phyloP scores from a whole-genome alignment of 768 basidiomycete species.

The Mycena filopes region DNA sequence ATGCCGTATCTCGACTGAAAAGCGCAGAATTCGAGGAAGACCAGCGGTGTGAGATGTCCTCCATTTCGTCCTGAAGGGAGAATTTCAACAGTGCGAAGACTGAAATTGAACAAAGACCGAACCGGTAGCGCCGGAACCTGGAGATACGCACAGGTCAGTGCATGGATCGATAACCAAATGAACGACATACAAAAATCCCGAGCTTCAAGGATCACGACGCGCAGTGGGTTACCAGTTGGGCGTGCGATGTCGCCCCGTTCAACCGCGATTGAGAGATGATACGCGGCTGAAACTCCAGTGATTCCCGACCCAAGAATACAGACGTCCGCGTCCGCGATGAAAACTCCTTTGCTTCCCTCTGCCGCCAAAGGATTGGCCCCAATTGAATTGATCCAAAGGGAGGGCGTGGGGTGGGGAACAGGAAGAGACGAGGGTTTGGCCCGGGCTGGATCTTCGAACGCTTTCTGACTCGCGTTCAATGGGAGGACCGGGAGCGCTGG shows the following conservation, averaged over 20 bases:
- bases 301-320: constrained; percentile 86
- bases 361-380: constrained; percentile 73
- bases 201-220: constrained; percentile 81
- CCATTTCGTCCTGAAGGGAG: constrained; percentile 26
- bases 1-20: constrained; percentile 23
- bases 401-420: constrained; percentile 69
- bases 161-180: constrained; percentile 12
- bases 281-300: constrained; percentile 79
- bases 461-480: neutral
- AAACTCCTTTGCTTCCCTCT: constrained; percentile 68
- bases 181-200: constrained; percentile 80
- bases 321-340: constrained; percentile 71
- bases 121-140: constrained; percentile 85
- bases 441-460: neutral
- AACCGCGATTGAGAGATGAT: constrained; percentile 65
- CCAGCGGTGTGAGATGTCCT: constrained; percentile 27
- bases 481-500: neutral
- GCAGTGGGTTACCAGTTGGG: constrained; percentile 44
- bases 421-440: constrained; percentile 50
- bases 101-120: constrained; percentile 5
- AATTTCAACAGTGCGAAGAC: neutral
- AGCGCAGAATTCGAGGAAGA: constrained; percentile 22
- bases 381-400: constrained; percentile 76
- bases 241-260: constrained; percentile 31
- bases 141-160: neutral